Evolutionary conservation across 768 basidiomycete genomes (phyloP).

Genomic region (Rhodotorula kratochvilovae): DNA sequence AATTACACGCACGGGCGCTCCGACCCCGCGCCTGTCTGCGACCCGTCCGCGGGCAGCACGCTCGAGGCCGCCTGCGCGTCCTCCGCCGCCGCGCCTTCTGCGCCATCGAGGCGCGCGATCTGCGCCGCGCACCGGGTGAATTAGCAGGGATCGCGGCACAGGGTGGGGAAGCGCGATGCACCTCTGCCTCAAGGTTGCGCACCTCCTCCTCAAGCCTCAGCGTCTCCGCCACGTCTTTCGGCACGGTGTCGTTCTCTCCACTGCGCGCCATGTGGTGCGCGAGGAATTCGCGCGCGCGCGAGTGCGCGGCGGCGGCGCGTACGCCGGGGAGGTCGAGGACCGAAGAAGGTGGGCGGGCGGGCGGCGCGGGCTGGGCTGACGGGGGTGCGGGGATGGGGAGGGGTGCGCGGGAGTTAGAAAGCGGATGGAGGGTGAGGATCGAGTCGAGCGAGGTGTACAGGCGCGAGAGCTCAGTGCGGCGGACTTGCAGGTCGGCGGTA

Average conservation of each 20-base stretch:
- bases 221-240: background rate
- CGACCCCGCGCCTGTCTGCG: background rate
- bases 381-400: background rate
- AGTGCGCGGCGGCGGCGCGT: background rate
- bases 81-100: background rate
- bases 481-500: background rate
- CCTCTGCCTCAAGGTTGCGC: slow-evolving; percentile 20
- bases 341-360: background rate
- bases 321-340: slow-evolving; percentile 11
- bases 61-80: background rate
- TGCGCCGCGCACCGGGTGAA: background rate
- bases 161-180: background rate
- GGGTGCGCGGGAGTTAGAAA: background rate
- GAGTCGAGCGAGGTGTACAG: slow-evolving; percentile 19
- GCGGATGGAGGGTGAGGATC: background rate
- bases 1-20: too few species aligned
- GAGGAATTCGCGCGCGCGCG: background rate
- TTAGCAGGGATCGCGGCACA: too few species aligned
- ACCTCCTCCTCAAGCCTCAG: slow-evolving; percentile 25
- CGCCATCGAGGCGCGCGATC: background rate
- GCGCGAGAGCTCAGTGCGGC: background rate
- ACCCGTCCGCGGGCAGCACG: background rate
- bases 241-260: background rate
- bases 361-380: background rate
- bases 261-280: background rate